Evolutionary conservation across 768 basidiomycete species (phyloP), one percentile per base, ranked within the genome.

Genomic region (Mycena rosella): DNA sequence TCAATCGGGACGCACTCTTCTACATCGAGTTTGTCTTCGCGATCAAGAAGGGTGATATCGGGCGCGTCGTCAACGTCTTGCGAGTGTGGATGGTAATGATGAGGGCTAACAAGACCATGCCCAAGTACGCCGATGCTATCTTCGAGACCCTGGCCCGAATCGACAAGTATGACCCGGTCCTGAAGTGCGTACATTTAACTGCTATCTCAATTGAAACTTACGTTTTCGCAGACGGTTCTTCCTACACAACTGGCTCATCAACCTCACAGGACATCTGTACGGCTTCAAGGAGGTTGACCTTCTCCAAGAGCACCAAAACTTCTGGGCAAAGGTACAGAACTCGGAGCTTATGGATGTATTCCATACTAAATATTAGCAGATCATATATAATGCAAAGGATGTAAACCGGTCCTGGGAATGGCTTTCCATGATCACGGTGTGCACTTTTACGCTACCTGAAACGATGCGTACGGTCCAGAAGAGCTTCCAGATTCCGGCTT

Each of bases 21-120:
- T 76, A 73, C 52, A 45, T 67, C 6, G 65, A 60, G 14, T 38
- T 75, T 27, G 59, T 63, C 5, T 38, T 59, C 22, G 67, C 75
- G 0, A 69, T 75, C 65, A 74, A 74, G 55, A n/a, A 36, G 24
- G 75, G 75, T 10, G 75, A 74, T 24, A 73, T 76, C 22, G 75
- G 75, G 10, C 62, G 72, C 0, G 72, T 76, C 6, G 47, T 72
- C 20, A 56, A 62, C n/a, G 60, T 71, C 18, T 49, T 73, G 1
- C 26, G 26, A 2, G 30, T 66, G 30, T 73, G 66, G 62, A 64
- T 69, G 56, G 58, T 74, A 5, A 70, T 71, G 69, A 68, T 74
- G 65, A 55, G 69, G 14, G 32, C 60, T 13, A 34, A 38, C 9
- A 58, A 58, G 13, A 69, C 68, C 13, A 74, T 72, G 73, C 72